These are phyloP conservation scores for Tripterygium wilfordii DNA, from an alignment of 177 flowering plant species.

Conservation along the genomic window DNA sequence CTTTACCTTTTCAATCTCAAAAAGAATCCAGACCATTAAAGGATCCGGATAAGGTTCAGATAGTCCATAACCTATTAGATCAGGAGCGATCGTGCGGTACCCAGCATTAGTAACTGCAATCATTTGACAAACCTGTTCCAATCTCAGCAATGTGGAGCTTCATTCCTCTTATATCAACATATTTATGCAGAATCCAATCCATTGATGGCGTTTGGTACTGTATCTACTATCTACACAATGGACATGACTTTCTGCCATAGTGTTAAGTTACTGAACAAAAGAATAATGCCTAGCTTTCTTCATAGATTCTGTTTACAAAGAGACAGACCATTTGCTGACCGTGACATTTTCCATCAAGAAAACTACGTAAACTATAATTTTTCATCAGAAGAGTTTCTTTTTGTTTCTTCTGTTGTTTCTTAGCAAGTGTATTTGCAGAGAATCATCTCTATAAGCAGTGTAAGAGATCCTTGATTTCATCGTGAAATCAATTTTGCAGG, in stretches of 20 bases:
- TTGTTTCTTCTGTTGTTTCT: too few species aligned
- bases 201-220: background rate
- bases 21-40: slow-evolving; percentile 25
- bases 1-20: slow-evolving; percentile 25
- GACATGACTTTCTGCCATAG: background rate
- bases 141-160: slow-evolving; percentile 40
- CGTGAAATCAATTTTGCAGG: too few species aligned
- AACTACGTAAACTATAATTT: too few species aligned
- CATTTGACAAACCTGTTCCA: slow-evolving; percentile 39
- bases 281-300: too few species aligned
- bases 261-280: background rate
- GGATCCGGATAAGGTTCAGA: slow-evolving; percentile 29
- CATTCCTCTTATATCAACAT: slow-evolving; percentile 26
- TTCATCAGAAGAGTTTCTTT: too few species aligned
- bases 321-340: too few species aligned
- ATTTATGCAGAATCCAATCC: slow-evolving; percentile 27
- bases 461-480: too few species aligned
- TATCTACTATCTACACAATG: background rate
- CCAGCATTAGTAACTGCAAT: slow-evolving; percentile 35
- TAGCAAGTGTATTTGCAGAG: too few species aligned
- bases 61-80: slow-evolving; percentile 39
- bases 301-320: too few species aligned
- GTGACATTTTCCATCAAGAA: too few species aligned
- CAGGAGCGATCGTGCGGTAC: slow-evolving; percentile 32
- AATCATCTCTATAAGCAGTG: too few species aligned